A percentile compares a stretch with the other conserved stretches of the same genome.
These are phyloP conservation scores for Ophiorrhiza pumila DNA, from an alignment of 257 asterid species.

Conservation along the genomic window DNA sequence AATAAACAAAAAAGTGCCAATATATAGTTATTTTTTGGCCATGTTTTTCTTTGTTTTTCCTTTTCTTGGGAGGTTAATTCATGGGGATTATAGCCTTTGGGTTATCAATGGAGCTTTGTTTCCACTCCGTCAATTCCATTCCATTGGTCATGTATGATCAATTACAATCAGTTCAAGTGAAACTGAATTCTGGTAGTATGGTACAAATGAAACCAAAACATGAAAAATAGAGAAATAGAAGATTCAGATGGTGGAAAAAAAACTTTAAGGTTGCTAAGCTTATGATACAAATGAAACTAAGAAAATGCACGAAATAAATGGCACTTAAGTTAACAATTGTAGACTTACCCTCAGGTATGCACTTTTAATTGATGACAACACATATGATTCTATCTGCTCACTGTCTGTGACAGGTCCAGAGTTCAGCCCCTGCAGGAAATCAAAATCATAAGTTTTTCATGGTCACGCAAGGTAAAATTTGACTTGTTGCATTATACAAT, in stretches of 20 bases:
- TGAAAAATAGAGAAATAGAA: background rate
- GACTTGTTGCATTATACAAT: background rate
- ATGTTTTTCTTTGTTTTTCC: no score
- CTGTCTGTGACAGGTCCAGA: constrained; percentile 50
- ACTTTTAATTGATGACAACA: constrained; percentile 72
- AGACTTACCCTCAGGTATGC: constrained; percentile 77
- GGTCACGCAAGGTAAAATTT: background rate
- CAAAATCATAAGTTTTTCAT: constrained; percentile 5
- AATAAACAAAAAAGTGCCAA: no score
- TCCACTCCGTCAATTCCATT: no score
- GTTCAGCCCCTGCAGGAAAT: constrained; percentile 61
- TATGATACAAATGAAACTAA: background rate
- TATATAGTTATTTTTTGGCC: no score
- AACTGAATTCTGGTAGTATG: no score
- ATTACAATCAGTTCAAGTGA: no score
- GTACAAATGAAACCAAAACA: background rate
- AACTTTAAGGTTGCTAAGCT: background rate
- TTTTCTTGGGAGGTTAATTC: no score
- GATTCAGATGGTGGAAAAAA: background rate
- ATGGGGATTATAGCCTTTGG: no score
- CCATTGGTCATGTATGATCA: no score
- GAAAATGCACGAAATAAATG: background rate
- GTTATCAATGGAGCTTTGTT: no score
- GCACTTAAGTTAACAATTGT: background rate
- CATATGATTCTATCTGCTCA: constrained; percentile 86